Evolutionary conservation across 441 rosid species (phyloP).

Genomic region (Pelargonium australe): DNA sequence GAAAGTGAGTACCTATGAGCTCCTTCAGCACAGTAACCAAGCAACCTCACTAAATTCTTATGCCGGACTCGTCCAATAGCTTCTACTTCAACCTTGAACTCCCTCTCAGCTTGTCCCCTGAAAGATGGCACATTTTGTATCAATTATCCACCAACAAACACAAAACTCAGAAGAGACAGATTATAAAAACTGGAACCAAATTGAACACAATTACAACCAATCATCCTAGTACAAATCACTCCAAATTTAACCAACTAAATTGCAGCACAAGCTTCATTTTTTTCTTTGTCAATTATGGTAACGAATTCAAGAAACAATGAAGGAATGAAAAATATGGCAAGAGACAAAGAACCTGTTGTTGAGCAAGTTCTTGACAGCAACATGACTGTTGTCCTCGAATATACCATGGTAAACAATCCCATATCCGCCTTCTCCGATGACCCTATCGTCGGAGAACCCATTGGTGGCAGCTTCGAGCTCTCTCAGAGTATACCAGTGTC

Average conservation of each 20-base stretch:
- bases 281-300: not conserved
- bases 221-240: not conserved
- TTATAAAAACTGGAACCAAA: not conserved
- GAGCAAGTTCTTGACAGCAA: constrained; percentile 82
- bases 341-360: constrained; percentile 34
- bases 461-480: constrained; percentile 90
- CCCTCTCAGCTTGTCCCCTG: constrained; percentile 99
- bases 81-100: constrained; percentile 86
- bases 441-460: constrained; percentile 69
- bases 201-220: constrained; percentile 41
- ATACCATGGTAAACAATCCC: constrained; percentile 81
- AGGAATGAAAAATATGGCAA: not conserved
- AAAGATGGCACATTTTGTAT: not conserved
- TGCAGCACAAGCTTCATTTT: too few relatives aligned
- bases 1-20: constrained; percentile 54
- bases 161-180: not conserved
- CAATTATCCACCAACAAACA: constrained; percentile 2
- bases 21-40: constrained; percentile 97
- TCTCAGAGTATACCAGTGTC: constrained; percentile 95
- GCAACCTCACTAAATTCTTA: constrained; percentile 90
- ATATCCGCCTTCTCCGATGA: constrained; percentile 94
- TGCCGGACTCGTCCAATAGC: constrained; percentile 97
- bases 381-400: constrained; percentile 64
- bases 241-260: too few relatives aligned
- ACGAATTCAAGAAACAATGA: not conserved